Evolutionary conservation across 1,139 yeast species (phyloP), one percentile per base, ranked within the genome.

Genomic region (Geotrichum reessii): DNA sequence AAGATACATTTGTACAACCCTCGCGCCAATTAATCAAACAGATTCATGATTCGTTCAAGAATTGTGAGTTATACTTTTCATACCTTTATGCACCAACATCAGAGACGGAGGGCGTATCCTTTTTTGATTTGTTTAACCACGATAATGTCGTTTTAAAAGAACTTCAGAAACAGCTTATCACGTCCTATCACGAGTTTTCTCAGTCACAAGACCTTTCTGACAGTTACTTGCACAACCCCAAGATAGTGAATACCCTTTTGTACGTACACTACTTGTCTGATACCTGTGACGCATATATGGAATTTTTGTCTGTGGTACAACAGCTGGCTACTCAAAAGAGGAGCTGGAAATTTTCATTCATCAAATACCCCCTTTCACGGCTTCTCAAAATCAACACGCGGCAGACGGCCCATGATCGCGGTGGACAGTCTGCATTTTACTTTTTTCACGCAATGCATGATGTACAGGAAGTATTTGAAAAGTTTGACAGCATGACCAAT

Each of bases 391-490:
- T 79, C 47, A 63, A 77, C 24, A 76, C 81, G 0, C 67, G 66
- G 37, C 79, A 75, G 58, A 77, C 78, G 60, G 68, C 76, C 4
- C 73, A 75, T 50, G 83, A 80, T 65, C 76, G 78, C 60, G 83
- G 83, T 27, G 78, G 80, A 1, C 76, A 76, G 46, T 71, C 74
- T 22, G 76, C 78, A 5, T 71, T 74, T 25, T 73, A 75, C 53
- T 79, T 78, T 61, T 73, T 71, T 58, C 79, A 76, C 56, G 72
- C 78, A 1, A 74, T 75, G 56, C 58, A 69, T 14, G 82, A 78
- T 55, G 81, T 81, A 7, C 82, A 79, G 55, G 81, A 79, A 53
- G 75, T 78, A 0, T 77, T 79, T 61, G 81, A 78, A 58, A 74
- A 74, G 59, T 69, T 75, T 1, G 64, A 63, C 44, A 37, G 19